Evolutionary conservation across 2,329 filamentous ascomycete species (phyloP).

Genomic region (Cytospora chrysosperma): DNA sequence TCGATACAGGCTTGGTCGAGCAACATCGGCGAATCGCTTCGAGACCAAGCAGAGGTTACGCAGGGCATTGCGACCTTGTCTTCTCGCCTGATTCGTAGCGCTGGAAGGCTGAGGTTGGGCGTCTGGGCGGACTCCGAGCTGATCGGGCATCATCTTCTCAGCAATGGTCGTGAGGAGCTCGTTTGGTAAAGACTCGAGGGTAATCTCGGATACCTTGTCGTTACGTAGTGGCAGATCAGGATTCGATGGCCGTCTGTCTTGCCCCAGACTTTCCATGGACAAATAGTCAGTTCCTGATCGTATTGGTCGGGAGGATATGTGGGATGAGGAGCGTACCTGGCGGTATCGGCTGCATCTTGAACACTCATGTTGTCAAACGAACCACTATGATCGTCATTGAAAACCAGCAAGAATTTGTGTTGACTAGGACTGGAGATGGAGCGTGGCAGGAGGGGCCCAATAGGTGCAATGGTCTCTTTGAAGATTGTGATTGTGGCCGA

Average conservation of each 20-base stretch:
- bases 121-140: background rate
- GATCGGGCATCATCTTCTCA: background rate
- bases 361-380: background rate
- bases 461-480: too few species aligned
- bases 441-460: too few species aligned
- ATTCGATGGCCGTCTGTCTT: too few species aligned
- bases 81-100: background rate
- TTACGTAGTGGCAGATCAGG: background rate
- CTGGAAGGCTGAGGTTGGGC: background rate
- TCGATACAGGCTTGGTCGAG: background rate
- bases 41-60: background rate
- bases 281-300: background rate
- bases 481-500: too few species aligned
- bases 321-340: background rate
- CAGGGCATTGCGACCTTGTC: background rate
- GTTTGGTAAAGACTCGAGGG: background rate
- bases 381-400: background rate
- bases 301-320: background rate
- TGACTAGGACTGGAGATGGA: too few species aligned
- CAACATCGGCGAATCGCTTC: background rate
- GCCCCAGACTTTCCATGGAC: background rate
- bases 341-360: too few species aligned
- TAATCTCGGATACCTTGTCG: background rate
- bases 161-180: background rate
- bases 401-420: background rate